phyloP scores from a whole-genome alignment of 495 filamentous ascomycete genomes.

The Talaromyces stipitatus region DNA sequence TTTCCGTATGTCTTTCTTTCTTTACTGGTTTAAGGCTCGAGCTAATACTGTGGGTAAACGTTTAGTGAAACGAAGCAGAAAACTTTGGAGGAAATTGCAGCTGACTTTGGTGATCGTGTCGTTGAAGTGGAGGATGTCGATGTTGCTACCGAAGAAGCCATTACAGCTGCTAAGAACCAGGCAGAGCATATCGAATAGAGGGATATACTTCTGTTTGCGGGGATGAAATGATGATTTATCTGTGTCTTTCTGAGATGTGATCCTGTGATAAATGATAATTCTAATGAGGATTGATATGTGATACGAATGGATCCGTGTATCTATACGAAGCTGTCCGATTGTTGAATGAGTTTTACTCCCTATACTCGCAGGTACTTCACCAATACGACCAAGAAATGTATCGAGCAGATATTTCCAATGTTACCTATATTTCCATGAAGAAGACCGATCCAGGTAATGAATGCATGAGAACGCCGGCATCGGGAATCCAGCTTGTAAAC shows the following conservation, averaged over 20 bases:
- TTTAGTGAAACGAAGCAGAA: slow-evolving; percentile 45
- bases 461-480: too few species aligned
- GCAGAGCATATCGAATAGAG: slow-evolving; percentile 20
- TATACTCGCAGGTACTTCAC: too few species aligned
- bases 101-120: slow-evolving; percentile 49
- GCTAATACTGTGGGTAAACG: neutral
- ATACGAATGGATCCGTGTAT: too few species aligned
- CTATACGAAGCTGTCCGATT: too few species aligned
- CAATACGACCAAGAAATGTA: too few species aligned
- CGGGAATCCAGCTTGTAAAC: too few species aligned
- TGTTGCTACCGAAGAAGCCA: slow-evolving; percentile 4
- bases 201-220: neutral
- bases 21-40: neutral
- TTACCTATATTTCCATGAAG: too few species aligned
- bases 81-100: slow-evolving; percentile 52
- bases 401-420: too few species aligned
- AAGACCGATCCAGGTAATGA: too few species aligned
- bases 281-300: neutral
- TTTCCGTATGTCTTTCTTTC: slow-evolving; percentile 36
- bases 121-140: slow-evolving; percentile 27
- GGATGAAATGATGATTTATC: neutral
- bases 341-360: too few species aligned
- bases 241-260: neutral
- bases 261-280: neutral
- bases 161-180: slow-evolving; percentile 14